Evolutionary conservation across 2,329 filamentous ascomycete species (phyloP).

Genomic region (Aschersonia sp.): DNA sequence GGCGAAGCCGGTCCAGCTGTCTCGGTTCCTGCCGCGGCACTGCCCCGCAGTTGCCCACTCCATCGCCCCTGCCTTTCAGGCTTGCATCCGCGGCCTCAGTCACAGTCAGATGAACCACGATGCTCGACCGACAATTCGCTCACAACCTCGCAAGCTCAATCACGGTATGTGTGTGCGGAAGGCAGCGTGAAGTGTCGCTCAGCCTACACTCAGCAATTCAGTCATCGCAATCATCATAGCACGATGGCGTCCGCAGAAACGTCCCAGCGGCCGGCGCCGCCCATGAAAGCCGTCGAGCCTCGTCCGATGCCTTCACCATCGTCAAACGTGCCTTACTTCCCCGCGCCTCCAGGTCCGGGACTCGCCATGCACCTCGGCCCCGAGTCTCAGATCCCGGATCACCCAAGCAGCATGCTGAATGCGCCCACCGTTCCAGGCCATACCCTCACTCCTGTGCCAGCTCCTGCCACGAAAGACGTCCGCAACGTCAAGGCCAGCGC

Average conservation of each 20-base stretch:
- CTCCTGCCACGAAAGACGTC: conserved; percentile 10
- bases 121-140: too few species aligned
- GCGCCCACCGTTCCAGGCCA: conserved; percentile 8
- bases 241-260: conserved; percentile 3
- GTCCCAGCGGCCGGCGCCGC: conserved; percentile 4
- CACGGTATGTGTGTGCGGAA: too few species aligned
- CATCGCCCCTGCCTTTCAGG: too few species aligned
- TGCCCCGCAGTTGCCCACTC: not conserved
- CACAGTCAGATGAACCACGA: too few species aligned
- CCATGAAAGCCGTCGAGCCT: conserved; percentile 13
- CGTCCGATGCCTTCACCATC: conserved; percentile 11
- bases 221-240: not conserved
- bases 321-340: conserved; percentile 5
- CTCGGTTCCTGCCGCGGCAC: not conserved
- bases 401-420: conserved; percentile 7
- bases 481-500: conserved; percentile 16
- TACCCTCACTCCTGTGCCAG: conserved; percentile 8
- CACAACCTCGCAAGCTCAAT: too few species aligned
- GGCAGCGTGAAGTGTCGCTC: too few species aligned
- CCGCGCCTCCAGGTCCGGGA: conserved; percentile 6
- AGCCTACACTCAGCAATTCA: not conserved
- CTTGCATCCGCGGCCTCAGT: too few species aligned
- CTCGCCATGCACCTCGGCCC: conserved; percentile 8
- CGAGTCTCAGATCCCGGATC: conserved; percentile 10
- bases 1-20: not conserved